Evolutionary conservation across 257 asterid species (phyloP).

Genomic region (Solanum bukasovii): DNA sequence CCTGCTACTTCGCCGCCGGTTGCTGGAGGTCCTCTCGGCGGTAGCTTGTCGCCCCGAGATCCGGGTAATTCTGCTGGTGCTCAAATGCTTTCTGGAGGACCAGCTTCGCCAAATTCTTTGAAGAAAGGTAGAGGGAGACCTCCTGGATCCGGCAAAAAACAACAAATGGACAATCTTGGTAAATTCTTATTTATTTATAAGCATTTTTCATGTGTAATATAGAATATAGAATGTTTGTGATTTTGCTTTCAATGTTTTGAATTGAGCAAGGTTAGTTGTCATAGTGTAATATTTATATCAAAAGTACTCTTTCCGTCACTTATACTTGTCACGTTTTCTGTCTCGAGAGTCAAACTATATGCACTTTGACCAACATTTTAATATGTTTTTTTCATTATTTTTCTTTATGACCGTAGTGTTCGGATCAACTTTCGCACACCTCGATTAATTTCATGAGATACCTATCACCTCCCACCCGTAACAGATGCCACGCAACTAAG

Average conservation of each 20-base stretch:
- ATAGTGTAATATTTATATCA: too few relatives aligned
- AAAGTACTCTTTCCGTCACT: neutral
- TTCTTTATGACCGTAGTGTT: neutral
- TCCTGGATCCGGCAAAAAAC: neutral
- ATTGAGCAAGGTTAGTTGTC: too few relatives aligned
- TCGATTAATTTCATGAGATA: too few relatives aligned
- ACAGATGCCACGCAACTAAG: too few relatives aligned
- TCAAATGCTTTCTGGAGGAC: neutral
- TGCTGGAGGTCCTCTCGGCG: neutral
- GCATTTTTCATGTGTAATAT: neutral
- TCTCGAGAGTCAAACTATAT: neutral
- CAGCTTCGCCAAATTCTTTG: neutral
- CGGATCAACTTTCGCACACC: too few relatives aligned
- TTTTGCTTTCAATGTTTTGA: too few relatives aligned
- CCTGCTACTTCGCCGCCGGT: neutral
- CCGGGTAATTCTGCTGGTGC: neutral
- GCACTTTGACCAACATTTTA: neutral
- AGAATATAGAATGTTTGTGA: neutral
- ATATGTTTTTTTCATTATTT: neutral
- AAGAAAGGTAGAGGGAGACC: slow-evolving; percentile 1
- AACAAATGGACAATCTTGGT: neutral
- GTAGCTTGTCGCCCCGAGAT: neutral
- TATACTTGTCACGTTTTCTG: neutral
- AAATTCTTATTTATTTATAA: neutral
- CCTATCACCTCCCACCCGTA: too few relatives aligned